Base-by-base conservation (phyloP, 176 grass and related monocot species). In the Phoenix roebelenii region DNA sequence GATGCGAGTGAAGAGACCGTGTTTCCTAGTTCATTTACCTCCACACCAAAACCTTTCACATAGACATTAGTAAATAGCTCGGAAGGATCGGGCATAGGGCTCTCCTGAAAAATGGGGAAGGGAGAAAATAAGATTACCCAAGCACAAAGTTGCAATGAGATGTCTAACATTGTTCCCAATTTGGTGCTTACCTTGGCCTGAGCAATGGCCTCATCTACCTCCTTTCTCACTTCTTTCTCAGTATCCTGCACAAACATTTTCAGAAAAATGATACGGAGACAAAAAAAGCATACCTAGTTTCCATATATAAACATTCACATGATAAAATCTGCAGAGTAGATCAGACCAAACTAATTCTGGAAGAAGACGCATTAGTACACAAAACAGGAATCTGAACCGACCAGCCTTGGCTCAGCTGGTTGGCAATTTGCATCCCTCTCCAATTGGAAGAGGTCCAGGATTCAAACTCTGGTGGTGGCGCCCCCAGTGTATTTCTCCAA, bases 41-140 rank as follows among this genome's bases (percentile, higher is more conserved):
- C 87, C 22, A 75, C 63, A 23, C 87, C 92, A 17, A 61, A 91
- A 80, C 80, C 92, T 48, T 97, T 91, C 2, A 80, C 83, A 61
- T 85, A 88, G 2, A 97, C 78, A 52, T 97, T 85, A 15, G 58
- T 91, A 61, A 97, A 97, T 3, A 97, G 87, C 65, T 88, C 92
- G 59, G 68, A 88, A 12, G 78, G 54, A 57, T 91, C 84, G 7
- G 81, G 92, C 87, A 97, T 88, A 3, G 87, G 84, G 39, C 72
- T 78, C 74, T 88, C 87, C 92, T 97, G 81, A 44, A 15, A 57
- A 3, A 59, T 60, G 22, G 22, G 18, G 23, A 65, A 57, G 25
- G 15, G 60, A 74, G 7, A 24, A 58, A 39, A 54, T 68, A n/a
- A 73, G 17, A 22, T 72, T 25, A 76, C 69, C 25, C 50, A 3